Conservation (phyloP, 2,329 filamentous ascomycete genomes). For the Akanthomyces lecanii region DNA sequence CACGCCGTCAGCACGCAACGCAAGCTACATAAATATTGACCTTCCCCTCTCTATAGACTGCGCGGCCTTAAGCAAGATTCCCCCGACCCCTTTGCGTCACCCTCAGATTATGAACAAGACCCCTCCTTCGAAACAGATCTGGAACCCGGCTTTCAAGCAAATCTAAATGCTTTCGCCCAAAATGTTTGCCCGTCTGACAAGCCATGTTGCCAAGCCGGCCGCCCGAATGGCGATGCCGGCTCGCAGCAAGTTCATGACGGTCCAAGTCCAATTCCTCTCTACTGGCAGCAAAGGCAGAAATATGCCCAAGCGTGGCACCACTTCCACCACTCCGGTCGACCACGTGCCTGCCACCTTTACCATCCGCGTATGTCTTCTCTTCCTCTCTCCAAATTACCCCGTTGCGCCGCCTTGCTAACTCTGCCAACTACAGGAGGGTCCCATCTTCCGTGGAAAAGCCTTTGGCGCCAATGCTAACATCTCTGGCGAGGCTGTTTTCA, state of each 20-base stretch:
- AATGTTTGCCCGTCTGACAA: slow-evolving; percentile 59
- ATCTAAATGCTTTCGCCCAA: slow-evolving; percentile 25
- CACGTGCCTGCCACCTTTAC: slow-evolving; percentile 73
- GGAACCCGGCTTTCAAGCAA: slow-evolving; percentile 18
- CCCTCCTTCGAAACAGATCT: slow-evolving; percentile 17
- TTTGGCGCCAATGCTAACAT: slow-evolving; percentile 97
- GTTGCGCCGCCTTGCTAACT: slow-evolving; percentile 19
- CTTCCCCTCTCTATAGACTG: not conserved
- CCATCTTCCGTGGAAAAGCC: slow-evolving; percentile 92
- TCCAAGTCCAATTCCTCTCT: slow-evolving; percentile 35
- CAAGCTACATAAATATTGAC: not conserved
- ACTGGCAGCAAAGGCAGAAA: slow-evolving; percentile 63
- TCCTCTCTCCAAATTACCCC: not conserved
- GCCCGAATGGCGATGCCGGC: slow-evolving; percentile 41
- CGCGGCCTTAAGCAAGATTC: slow-evolving; percentile 11
- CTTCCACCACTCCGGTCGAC: slow-evolving; percentile 61
- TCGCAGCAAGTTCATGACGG: slow-evolving; percentile 33
- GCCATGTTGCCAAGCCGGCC: slow-evolving; percentile 50
- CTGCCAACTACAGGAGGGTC: slow-evolving; percentile 64
- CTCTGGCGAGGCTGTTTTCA: slow-evolving; percentile 97
- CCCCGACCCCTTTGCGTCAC: slow-evolving; percentile 12
- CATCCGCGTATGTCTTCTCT: slow-evolving; percentile 63
- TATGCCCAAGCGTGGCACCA: slow-evolving; percentile 55
- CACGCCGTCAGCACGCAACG: slow-evolving; percentile 1
- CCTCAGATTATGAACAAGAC: slow-evolving; percentile 18